phyloP scores from a whole-genome alignment of 1,284 basidiomycete species.

The Ustilago curta region DNA sequence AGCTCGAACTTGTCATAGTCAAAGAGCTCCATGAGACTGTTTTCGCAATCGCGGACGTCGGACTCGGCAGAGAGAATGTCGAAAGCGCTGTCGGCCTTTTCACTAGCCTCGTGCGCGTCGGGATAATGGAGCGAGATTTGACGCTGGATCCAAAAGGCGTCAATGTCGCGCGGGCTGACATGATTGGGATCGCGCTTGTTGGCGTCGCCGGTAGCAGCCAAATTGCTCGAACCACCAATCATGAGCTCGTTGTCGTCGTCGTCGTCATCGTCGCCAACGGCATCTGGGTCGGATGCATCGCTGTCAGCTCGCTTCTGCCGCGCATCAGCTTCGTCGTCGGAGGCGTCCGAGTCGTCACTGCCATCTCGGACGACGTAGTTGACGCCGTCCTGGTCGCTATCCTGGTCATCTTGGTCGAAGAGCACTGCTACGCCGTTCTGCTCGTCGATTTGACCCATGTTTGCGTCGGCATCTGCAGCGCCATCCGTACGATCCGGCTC shows the following conservation, averaged over 20 bases:
- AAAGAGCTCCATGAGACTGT: slow-evolving; percentile 95
- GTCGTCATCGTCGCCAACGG: slow-evolving; percentile 80
- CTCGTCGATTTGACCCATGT: slow-evolving; percentile 84
- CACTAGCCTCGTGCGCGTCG: slow-evolving; percentile 92
- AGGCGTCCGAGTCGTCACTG: slow-evolving; percentile 78
- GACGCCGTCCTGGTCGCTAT: slow-evolving; percentile 88
- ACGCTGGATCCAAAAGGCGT: slow-evolving; percentile 98
- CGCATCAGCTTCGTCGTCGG: slow-evolving; percentile 73
- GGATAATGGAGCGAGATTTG: slow-evolving; percentile 90
- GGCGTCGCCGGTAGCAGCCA: slow-evolving; percentile 69
- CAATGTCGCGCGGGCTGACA: slow-evolving; percentile 89
- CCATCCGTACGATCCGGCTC: slow-evolving; percentile 73
- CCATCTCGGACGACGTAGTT: slow-evolving; percentile 78
- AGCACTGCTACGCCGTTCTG: slow-evolving; percentile 70
- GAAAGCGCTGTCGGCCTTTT: slow-evolving; percentile 88
- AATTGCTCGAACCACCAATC: slow-evolving; percentile 44
- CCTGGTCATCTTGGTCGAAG: slow-evolving; percentile 75
- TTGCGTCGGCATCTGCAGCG: slow-evolving; percentile 75
- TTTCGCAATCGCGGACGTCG: slow-evolving; percentile 93
- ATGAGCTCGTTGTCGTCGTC: slow-evolving; percentile 74
- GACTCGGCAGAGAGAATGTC: slow-evolving; percentile 86
- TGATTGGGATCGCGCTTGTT: slow-evolving; percentile 69
- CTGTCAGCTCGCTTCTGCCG: slow-evolving; percentile 72
- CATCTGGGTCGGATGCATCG: slow-evolving; percentile 73
- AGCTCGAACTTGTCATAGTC: slow-evolving; percentile 91